Conservation (phyloP, 768 basidiomycete genomes). For the Butyriboletus loyo region DNA sequence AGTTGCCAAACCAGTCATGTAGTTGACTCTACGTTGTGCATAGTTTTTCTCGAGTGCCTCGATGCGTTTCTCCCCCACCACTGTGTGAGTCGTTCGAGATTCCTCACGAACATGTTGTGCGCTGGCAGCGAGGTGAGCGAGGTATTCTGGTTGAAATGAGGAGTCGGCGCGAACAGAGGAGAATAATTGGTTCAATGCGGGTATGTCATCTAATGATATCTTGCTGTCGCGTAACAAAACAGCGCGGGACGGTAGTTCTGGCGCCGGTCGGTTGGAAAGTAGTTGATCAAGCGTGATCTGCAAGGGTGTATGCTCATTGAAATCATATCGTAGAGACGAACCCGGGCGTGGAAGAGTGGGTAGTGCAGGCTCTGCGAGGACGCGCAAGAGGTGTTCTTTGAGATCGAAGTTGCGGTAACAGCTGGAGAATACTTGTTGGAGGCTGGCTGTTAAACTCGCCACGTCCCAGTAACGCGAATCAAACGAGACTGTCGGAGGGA, state of each 20-base stretch:
- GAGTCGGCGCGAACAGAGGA: neutral
- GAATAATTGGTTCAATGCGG: neutral
- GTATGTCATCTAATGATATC: neutral
- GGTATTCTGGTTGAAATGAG: constrained; percentile 13
- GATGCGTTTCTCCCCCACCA: too few species aligned
- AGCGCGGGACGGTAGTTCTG: neutral
- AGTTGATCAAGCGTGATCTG: neutral
- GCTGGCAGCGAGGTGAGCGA: neutral
- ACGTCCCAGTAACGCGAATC: neutral
- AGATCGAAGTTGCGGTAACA: constrained; percentile 4
- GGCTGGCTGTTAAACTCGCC: neutral
- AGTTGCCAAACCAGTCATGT: neutral
- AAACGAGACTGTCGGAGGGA: neutral
- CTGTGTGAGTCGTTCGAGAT: neutral
- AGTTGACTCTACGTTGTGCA: neutral
- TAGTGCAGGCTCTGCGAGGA: neutral
- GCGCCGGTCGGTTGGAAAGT: neutral
- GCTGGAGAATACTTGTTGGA: constrained; percentile 3
- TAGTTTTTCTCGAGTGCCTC: neutral
- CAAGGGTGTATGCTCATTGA: neutral
- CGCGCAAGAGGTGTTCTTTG: neutral
- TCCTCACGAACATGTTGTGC: neutral
- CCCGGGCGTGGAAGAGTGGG: neutral
- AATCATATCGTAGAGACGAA: neutral
- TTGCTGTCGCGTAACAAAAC: neutral